These are phyloP conservation scores for Epichloe festucae DNA, from an alignment of 2,329 filamentous ascomycete genomes.

Conservation along the genomic window DNA sequence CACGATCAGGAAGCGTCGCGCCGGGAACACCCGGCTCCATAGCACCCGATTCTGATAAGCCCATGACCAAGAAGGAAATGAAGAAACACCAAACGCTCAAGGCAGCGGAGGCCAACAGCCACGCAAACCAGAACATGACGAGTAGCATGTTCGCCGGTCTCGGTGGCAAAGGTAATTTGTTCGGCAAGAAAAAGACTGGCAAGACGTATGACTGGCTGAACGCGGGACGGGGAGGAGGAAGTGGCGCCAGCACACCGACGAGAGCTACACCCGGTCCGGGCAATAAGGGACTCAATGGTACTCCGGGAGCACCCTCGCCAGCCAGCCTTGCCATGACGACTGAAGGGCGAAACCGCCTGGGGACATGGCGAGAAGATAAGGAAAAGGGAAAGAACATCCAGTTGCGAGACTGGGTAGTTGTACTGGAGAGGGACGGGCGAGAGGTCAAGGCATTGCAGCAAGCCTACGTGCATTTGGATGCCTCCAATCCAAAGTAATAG, in stretches of 20 bases:
- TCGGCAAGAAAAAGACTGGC: conserved; percentile 45
- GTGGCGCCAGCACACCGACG: conserved; percentile 40
- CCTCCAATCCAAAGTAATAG: conserved; percentile 29
- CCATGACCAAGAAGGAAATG: conserved; percentile 74
- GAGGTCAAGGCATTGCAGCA: conserved; percentile 50
- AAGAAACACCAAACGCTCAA: conserved; percentile 66
- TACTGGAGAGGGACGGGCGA: conserved; percentile 65
- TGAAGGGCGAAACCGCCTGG: conserved; percentile 50
- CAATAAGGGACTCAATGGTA: conserved; percentile 21
- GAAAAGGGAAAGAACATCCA: conserved; percentile 70
- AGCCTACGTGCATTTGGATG: conserved; percentile 41
- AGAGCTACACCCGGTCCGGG: conserved; percentile 19
- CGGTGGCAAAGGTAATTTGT: conserved; percentile 44
- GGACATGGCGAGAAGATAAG: conserved; percentile 67
- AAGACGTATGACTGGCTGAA: conserved; percentile 71
- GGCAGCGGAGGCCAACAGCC: conserved; percentile 63
- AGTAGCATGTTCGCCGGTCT: conserved; percentile 59
- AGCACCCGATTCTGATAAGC: conserved; percentile 53
- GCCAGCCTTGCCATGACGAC: conserved; percentile 34
- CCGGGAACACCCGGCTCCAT: conserved; percentile 49
- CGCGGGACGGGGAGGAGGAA: conserved; percentile 32
- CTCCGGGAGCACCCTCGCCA: conserved; percentile 18
- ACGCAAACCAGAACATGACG: conserved; percentile 72
- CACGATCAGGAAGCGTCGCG: conserved; percentile 43
- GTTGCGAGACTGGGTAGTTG: conserved; percentile 67